Conservation (phyloP, 371 early-diverging fungal genomes). For the Choanephora cucurbitarum region DNA sequence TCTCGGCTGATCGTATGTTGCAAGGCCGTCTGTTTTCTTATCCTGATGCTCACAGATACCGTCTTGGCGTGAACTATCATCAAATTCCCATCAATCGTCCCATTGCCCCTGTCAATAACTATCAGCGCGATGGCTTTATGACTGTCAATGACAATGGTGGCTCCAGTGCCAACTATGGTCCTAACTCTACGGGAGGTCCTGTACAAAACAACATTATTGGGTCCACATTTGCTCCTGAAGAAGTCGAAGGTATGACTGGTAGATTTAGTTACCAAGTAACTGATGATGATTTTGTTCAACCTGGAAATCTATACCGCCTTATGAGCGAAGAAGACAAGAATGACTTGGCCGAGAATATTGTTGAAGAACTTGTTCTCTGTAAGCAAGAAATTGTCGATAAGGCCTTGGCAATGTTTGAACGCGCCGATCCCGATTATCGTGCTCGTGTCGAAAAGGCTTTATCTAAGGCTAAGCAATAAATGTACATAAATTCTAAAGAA, state of each 20-base stretch:
- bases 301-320: constrained; percentile 66
- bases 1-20: constrained; percentile 74
- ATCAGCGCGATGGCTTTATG: constrained; percentile 67
- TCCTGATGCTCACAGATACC: constrained; percentile 82
- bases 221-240: constrained; percentile 43
- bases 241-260: constrained; percentile 55
- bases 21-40: constrained; percentile 83
- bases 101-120: constrained; percentile 40
- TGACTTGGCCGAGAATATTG: constrained; percentile 68
- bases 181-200: constrained; percentile 65
- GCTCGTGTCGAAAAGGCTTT: constrained; percentile 63
- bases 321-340: constrained; percentile 64
- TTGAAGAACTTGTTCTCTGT: constrained; percentile 62
- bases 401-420: constrained; percentile 71
- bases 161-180: constrained; percentile 71
- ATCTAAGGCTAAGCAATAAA: not conserved
- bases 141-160: constrained; percentile 66
- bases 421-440: constrained; percentile 77
- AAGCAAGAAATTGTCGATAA: constrained; percentile 69
- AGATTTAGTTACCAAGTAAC: constrained; percentile 58
- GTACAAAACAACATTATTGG: constrained; percentile 54
- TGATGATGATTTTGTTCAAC: constrained; percentile 76
- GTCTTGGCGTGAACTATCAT: constrained; percentile 76
- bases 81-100: constrained; percentile 81
- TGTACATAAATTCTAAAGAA: not conserved